Evolutionary conservation across 768 basidiomycete genomes (phyloP), one percentile per base, ranked within the genome.

Genomic region (Termitomyces sp.): DNA sequence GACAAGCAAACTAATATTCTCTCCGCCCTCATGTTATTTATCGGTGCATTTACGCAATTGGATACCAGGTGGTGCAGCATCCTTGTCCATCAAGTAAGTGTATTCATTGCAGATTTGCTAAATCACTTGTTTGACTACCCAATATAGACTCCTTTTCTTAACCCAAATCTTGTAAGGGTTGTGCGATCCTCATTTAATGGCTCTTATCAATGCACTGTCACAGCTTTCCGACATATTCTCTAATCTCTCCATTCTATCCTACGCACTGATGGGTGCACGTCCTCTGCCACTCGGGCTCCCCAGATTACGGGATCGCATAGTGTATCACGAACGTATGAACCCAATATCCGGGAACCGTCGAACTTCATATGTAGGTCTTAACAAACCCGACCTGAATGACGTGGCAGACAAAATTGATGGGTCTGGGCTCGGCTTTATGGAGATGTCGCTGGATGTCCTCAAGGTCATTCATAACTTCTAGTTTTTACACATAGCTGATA

Each of bases 151-250:
- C 77, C 78, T 10, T 78, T 73, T 58, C 63, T 79, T 53, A 79
- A 79, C 54, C 77, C 78, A 0, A 76, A 77, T 51, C 68, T 79
- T 3, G 78, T 77, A 59, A 63, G 74, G 20, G 22, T 45, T 13
- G 20, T 24, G 26, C 7, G 26, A 16, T 30, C n/a, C 24, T 42
- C 1, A 44, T 16, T 26, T 22, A 6, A 10, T 40, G 42, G 43
- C 18, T 35, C 48, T 40, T 12, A 40, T 30, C 1, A 22, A n/a
- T 32, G 12, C 32, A 47, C 35, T 51, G 28, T 54, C 13, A 33
- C 45, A 79, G 78, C 68, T 79, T 16, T 73, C 77, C 1, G 78
- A 79, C 55, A 58, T 78, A 38, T 78, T 79, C 58, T 68, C 73
- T n/a, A 75, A 70, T 5, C 62, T 77, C 30, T 67, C 74, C 16